Evolutionary conservation across 2,329 filamentous ascomycete genomes (phyloP).

Genomic region (Botrytis fragariae): DNA sequence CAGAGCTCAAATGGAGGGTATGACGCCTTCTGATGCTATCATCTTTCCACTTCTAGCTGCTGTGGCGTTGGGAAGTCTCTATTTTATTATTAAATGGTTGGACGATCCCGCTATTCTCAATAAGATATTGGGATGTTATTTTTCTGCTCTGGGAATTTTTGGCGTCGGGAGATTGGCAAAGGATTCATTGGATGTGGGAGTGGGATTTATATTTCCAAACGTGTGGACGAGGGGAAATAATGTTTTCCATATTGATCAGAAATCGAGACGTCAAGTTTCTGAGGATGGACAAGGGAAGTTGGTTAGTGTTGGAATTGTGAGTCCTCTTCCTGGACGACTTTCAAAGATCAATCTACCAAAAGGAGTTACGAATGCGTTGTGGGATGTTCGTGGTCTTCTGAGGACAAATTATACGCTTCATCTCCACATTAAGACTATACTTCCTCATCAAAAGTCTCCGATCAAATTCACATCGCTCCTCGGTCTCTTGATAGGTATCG

Average conservation of each 20-base stretch:
- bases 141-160: constrained; percentile 75
- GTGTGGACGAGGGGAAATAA: constrained; percentile 57
- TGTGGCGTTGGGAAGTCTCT: constrained; percentile 68
- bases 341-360: constrained; percentile 38
- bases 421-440: constrained; percentile 32
- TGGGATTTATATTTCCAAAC: constrained; percentile 69
- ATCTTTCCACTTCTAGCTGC: constrained; percentile 80
- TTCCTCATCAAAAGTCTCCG: constrained; percentile 28
- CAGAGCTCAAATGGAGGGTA: constrained; percentile 60
- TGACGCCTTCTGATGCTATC: constrained; percentile 77
- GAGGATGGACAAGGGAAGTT: constrained; percentile 17
- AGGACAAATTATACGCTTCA: constrained; percentile 49
- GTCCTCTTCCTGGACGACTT: constrained; percentile 43
- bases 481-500: constrained; percentile 34
- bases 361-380: constrained; percentile 40
- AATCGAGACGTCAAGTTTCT: constrained; percentile 33
- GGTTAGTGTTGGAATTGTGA: constrained; percentile 26
- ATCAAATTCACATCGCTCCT: constrained; percentile 32
- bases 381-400: constrained; percentile 52
- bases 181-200: constrained; percentile 64
- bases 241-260: constrained; percentile 48
- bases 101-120: constrained; percentile 79
- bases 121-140: constrained; percentile 79
- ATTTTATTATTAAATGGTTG: constrained; percentile 86
- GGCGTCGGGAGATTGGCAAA: constrained; percentile 71